Evolutionary conservation across 2,329 filamentous ascomycete genomes (phyloP).

Genomic region (Bipolaris bicolor): DNA sequence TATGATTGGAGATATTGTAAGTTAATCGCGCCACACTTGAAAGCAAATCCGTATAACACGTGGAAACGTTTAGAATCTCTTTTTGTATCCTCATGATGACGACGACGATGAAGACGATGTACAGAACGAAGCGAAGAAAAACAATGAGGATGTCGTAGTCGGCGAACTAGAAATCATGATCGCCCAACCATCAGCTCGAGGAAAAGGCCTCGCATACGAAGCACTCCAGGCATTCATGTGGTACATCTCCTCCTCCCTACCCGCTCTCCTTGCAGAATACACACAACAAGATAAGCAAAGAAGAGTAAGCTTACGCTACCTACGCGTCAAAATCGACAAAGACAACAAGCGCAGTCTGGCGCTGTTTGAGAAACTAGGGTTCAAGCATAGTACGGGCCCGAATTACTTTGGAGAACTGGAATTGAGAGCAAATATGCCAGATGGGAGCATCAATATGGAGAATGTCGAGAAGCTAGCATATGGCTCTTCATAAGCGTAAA

Average conservation of each 20-base stretch:
- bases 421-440: constrained; percentile 9
- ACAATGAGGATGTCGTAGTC: constrained; percentile 4
- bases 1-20: constrained; percentile 56
- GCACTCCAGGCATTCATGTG: constrained; percentile 71
- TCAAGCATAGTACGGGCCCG: constrained; percentile 57
- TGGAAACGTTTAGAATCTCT: constrained; percentile 60
- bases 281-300: constrained; percentile 15
- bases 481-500: neutral
- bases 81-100: constrained; percentile 62
- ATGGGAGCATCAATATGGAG: neutral
- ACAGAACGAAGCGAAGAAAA: constrained; percentile 22
- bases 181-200: constrained; percentile 63
- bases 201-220: constrained; percentile 68
- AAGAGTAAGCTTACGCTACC: constrained; percentile 48
- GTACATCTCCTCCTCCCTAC: constrained; percentile 66
- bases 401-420: constrained; percentile 75
- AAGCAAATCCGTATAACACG: neutral
- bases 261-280: constrained; percentile 65
- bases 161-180: constrained; percentile 92
- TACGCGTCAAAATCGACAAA: constrained; percentile 68
- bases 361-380: constrained; percentile 67
- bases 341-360: constrained; percentile 62
- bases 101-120: constrained; percentile 15
- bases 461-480: neutral
- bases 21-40: neutral